Percentiles rank a stretch among this genome's conserved stretches.
phyloP scores from a whole-genome alignment of 768 basidiomycete species.

The Pleurotus citrinopileatus region DNA sequence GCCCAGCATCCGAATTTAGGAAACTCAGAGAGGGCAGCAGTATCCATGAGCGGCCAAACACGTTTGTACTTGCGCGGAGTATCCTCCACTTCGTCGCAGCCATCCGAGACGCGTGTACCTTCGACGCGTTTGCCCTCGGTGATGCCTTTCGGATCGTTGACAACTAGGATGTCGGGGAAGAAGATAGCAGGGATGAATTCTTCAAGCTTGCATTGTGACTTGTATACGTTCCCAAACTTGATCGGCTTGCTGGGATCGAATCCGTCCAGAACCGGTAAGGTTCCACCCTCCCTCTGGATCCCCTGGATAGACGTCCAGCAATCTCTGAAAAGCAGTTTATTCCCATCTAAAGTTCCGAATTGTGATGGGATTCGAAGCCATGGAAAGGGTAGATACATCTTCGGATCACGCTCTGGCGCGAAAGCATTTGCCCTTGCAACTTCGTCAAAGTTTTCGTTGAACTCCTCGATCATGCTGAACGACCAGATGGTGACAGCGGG shows the following conservation, averaged over 20 bases:
- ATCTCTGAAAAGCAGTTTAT: not conserved
- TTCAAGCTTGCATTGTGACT: conserved; percentile 1
- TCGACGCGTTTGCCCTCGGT: not conserved
- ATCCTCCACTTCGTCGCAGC: not conserved
- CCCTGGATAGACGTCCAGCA: not conserved
- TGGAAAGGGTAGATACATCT: not conserved
- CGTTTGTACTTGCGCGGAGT: not conserved
- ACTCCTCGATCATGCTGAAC: conserved; percentile 1
- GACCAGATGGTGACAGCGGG: not conserved
- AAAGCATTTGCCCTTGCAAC: not conserved
- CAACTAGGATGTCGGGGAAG: conserved; percentile 3
- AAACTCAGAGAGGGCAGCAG: not conserved
- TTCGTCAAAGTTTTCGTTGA: conserved; percentile 3
- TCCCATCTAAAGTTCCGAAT: not conserved
- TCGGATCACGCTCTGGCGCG: conserved; percentile 1
- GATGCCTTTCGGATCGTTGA: conserved; percentile 4
- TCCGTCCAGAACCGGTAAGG: not conserved
- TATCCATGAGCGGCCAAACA: conserved; percentile 1
- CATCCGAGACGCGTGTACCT: too few relatives aligned
- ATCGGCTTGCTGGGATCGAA: not conserved
- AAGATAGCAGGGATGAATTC: not conserved
- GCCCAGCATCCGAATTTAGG: too few relatives aligned
- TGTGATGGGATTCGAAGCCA: not conserved
- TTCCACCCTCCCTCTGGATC: not conserved
- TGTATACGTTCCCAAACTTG: not conserved